These are phyloP conservation scores for Boletus rubroflammeus DNA, from an alignment of 768 basidiomycete genomes.

Conservation along the genomic window DNA sequence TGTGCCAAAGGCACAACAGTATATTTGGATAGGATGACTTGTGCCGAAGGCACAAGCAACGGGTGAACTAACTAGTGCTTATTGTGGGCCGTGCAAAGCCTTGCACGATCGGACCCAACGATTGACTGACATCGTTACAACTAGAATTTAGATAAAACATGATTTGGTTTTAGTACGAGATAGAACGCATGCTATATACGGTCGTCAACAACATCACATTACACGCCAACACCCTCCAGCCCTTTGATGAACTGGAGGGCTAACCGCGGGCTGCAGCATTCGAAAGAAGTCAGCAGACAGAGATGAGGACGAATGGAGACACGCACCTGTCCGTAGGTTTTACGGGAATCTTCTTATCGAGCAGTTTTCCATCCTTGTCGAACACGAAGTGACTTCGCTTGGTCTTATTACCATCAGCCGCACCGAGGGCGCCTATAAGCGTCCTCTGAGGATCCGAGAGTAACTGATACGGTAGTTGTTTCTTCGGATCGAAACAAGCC, in stretches of 20 bases:
- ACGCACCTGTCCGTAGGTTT: constrained; percentile 79
- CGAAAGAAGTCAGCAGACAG: not conserved
- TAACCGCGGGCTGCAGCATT: constrained; percentile 49
- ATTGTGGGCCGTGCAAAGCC: not conserved
- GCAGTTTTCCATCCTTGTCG: constrained; percentile 83
- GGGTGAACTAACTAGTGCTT: too few relatives aligned
- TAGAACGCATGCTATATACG: constrained; percentile 5
- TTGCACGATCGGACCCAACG: too few relatives aligned
- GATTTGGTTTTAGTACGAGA: constrained; percentile 6
- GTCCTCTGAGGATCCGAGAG: constrained; percentile 85
- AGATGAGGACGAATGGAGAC: not conserved
- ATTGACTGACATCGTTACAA: too few relatives aligned
- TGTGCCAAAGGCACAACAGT: too few relatives aligned
- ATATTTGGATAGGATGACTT: too few relatives aligned
- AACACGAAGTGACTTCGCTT: constrained; percentile 95
- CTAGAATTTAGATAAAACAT: not conserved
- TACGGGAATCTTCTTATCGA: constrained; percentile 82
- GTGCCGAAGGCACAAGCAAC: too few relatives aligned
- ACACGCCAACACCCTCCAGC: not conserved
- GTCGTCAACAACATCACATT: not conserved
- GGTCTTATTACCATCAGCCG: constrained; percentile 73
- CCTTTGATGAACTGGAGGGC: constrained; percentile 69
- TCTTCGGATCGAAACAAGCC: constrained; percentile 41
- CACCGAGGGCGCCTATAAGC: constrained; percentile 80
- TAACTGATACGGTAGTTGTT: constrained; percentile 79